Conservation (phyloP, 2,329 filamentous ascomycete genomes). For the Pochonia chlamydosporia region DNA sequence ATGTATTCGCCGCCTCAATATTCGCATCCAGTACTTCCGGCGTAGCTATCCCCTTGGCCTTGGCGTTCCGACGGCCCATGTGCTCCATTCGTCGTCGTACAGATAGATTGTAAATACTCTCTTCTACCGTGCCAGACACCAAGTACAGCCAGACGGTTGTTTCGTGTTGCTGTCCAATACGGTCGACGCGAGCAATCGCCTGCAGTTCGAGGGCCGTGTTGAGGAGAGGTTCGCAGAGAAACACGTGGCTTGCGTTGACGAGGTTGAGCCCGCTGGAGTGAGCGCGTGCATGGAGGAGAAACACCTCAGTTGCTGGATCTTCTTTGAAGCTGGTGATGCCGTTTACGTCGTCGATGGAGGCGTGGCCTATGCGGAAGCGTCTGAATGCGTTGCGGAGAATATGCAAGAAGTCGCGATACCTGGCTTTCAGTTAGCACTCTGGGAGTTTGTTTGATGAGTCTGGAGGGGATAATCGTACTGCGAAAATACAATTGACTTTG, state of each 20-base stretch:
- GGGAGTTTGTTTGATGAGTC: not conserved
- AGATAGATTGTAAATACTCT: conserved; percentile 84
- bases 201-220: conserved; percentile 93
- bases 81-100: conserved; percentile 74
- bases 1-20: conserved; percentile 77
- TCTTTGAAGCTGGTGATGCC: conserved; percentile 74
- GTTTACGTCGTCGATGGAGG: conserved; percentile 60
- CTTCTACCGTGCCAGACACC: conserved; percentile 84
- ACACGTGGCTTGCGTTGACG: conserved; percentile 88
- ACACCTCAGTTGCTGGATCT: conserved; percentile 69
- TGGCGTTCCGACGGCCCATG: conserved; percentile 44
- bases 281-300: conserved; percentile 82
- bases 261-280: conserved; percentile 87
- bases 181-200: conserved; percentile 88
- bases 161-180: conserved; percentile 81
- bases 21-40: conserved; percentile 50
- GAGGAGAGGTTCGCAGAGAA: conserved; percentile 87
- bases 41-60: conserved; percentile 30
- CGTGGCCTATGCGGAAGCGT: conserved; percentile 66
- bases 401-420: conserved; percentile 70
- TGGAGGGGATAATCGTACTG: conserved; percentile 42
- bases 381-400: conserved; percentile 67
- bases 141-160: conserved; percentile 97
- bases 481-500: conserved; percentile 91
- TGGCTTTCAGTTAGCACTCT: conserved; percentile 7